Evolutionary conservation across 1,284 basidiomycete genomes (phyloP), one percentile per base, ranked within the genome.

Genomic region (Rhodofomes roseus): DNA sequence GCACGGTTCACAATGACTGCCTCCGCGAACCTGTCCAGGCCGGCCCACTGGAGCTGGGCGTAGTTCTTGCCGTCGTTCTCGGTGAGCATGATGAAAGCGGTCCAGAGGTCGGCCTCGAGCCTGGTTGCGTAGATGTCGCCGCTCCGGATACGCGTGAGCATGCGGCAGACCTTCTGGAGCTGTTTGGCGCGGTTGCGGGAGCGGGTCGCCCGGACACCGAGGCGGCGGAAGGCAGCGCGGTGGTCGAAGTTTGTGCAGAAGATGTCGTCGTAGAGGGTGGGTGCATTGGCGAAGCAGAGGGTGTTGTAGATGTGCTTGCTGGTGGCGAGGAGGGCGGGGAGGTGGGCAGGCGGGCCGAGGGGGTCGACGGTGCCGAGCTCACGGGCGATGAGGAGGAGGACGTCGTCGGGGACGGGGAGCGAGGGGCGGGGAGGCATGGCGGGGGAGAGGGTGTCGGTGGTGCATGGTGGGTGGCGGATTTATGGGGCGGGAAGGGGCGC

Each of bases 51-150:
- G 54, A 93, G 56, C 69, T 89, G 88, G 2, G 68, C 71, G 27
- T 79, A 73, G 69, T 93, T 93, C 72, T 82, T 83, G 34, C 88
- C 90, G 70, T 93, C 87, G 76, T 90, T 88, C 68, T 93, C 91
- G 7, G 85, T 73, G 65, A 90, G 70, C 81, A 93, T 85, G 55
- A 89, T 67, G 63, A 85, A 87, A 0, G 81, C 77, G 0, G 75
- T 76, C 77, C 83, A 84, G 11, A 90, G 73, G 46, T 87, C 74
- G 77, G 76, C 55, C 20, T 72, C 65, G 12, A 81, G 70, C 41
- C 61, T 56, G 14, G 66, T 58, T 6, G 68, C 62, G 58, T 71
- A 64, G 51, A 82, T 71, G 62, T 81, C 71, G 20, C 71, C 71
- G 1, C 63, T 34, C 14, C 79, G 76, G 39, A 88, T 67, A 41